Evolutionary conservation across 495 filamentous ascomycete genomes (phyloP), one percentile per base, ranked within the genome.

Genomic region (Letharia columbiana): DNA sequence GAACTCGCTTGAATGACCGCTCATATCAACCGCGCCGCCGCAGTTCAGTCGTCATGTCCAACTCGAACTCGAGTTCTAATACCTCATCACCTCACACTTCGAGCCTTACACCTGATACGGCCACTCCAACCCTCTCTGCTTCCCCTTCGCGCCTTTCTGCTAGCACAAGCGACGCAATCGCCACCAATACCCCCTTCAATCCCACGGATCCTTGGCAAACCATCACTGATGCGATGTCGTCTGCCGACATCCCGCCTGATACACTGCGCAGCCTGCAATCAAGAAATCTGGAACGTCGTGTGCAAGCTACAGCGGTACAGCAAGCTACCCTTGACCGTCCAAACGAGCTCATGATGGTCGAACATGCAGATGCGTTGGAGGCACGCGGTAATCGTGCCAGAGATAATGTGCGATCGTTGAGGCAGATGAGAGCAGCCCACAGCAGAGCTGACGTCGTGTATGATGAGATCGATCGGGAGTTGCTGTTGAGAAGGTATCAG

Each of bases 21-120:
- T 68, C 71, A 18, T 77, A 71, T 62, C 75, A 75, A 50, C 73
- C 76, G n/a, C 73, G 78, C 64, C 80, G 79, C 20, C 78, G 75
- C 54, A 74, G 71, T 52, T 80, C 82, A n/a, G 72, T 80, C 31
- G 73, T 82, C 52, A 72, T 79, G 40, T 77, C 81, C 8, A 79
- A 80, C 42, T 73, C 60, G 54, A 71, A 70, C 66, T 56, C 62
- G 35, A 63, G 44, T 40, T 31, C 59, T 23, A 28, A 65, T 41
- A 39, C 60, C 44, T 62, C 67, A 15, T 66, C 68, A 49, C 60
- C 70, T 37, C 64, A 65, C 20, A 31, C 66, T 42, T 69, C 65
- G 39, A 68, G 52, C 28, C 69, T 73, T 35, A 67, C 69, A 45
- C 67, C 71, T 15, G 69, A 67, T 40, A 65, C 71, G 23, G 67